Evolutionary conservation across 331 rosid species (phyloP), one percentile per base, ranked within the genome.

Genomic region (Acacia pycnantha): DNA sequence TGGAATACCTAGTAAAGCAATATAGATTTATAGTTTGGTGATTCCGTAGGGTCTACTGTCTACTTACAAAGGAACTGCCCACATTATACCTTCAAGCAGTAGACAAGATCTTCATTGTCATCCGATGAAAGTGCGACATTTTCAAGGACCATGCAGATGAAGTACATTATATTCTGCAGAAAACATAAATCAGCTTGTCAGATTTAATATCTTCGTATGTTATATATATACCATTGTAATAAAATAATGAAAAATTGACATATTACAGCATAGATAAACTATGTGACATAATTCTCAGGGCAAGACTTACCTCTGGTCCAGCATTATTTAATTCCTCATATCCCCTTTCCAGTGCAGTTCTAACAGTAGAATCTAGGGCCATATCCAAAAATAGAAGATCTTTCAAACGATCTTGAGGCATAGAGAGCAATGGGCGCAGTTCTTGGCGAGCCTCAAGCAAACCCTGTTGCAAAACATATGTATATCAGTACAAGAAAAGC

Each of bases 401-500:
- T 90, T 87, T 96, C 83, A 96, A 86, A 83, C 99, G 99, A 84
- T 87, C 82, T 80, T 85, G 90, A 77, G 97, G 84, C 79, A 87
- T 91, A 77, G 79, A 82, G 81, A 96, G 97, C 85, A 86, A 77
- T 53, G 98, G 90, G 62, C 86, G 87, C 70, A 96, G 90, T 82
- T 85, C 97, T 56, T 93, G 95, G 76, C 99, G 98, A 84, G 97
- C 94, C 89, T 96, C 99, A n/a, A 96, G 94, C 90, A 96, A 88
- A 64, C 93, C 95, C 99, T 96, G 77, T 85, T 16, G 68, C 69
- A 84, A 78, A 27, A 56, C 54, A 80, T 53, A 53, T 18, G 72
- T 47, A 50, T 22, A 50, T 50, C 56, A 10, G 80, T 71, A 16
- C 35, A 50, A 68, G 61, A 41, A 80, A 82, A 78, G 27, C 74